Conservation (phyloP, 2,329 filamentous ascomycete genomes). For the Fusarium chlamydosporum region DNA sequence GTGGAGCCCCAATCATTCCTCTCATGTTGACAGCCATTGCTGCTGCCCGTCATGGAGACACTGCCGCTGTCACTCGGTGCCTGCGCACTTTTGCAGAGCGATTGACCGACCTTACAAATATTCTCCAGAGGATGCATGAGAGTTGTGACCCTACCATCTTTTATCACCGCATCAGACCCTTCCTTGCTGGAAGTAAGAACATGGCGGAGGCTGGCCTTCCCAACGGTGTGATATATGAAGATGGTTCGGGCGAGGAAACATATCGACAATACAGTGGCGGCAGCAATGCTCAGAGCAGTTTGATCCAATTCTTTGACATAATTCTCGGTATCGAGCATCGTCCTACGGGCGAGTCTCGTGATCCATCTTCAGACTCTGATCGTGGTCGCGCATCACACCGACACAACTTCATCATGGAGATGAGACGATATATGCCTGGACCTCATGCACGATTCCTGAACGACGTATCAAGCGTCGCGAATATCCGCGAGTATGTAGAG, state of each 20-base stretch:
- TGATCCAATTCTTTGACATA: conserved; percentile 98
- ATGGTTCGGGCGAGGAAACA: conserved; percentile 75
- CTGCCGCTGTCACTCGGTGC: conserved; percentile 78
- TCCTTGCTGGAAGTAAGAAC: conserved; percentile 96
- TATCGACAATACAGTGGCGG: conserved; percentile 93
- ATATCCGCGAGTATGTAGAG: conserved; percentile 88
- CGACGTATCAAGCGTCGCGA: conserved; percentile 83
- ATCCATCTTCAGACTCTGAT: conserved; percentile 60
- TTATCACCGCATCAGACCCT: conserved; percentile 96
- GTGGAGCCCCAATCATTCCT: conserved; percentile 87
- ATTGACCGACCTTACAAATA: conserved; percentile 82
- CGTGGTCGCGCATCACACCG: conserved; percentile 58
- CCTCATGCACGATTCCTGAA: conserved; percentile 90
- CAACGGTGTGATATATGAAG: conserved; percentile 87
- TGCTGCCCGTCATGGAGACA: conserved; percentile 80
- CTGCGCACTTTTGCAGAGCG: conserved; percentile 88
- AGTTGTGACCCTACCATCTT: conserved; percentile 95
- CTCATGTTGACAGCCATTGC: conserved; percentile 90
- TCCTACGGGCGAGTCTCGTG: conserved; percentile 81
- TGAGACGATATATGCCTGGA: conserved; percentile 97
- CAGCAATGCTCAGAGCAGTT: conserved; percentile 95
- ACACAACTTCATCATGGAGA: conserved; percentile 95
- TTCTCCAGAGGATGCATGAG: conserved; percentile 93
- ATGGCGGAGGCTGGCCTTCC: conserved; percentile 96
- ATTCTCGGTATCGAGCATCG: conserved; percentile 90